These are phyloP conservation scores for Phlyctochytrium planicorne DNA, from an alignment of 192 early-diverging fungal species.

Conservation along the genomic window DNA sequence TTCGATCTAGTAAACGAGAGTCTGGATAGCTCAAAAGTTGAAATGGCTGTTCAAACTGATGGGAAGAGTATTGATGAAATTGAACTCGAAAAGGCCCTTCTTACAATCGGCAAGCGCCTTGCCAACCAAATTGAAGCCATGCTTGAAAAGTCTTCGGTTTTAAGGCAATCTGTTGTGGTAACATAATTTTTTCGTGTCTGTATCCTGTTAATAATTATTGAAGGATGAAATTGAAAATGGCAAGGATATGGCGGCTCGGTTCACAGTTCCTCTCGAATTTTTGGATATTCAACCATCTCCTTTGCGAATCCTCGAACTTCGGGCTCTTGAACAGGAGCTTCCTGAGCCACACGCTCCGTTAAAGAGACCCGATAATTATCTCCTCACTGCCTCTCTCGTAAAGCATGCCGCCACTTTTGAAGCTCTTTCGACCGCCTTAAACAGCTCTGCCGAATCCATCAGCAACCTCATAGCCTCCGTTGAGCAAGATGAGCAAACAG, in stretches of 20 bases:
- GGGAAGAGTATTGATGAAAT: background rate
- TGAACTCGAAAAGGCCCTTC: background rate
- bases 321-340: background rate
- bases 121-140: background rate
- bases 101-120: background rate
- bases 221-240: too few species aligned
- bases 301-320: background rate
- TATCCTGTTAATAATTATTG: too few species aligned
- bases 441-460: background rate
- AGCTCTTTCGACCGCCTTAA: background rate
- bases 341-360: background rate
- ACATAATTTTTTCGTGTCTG: too few species aligned
- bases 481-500: background rate
- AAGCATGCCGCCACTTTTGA: background rate
- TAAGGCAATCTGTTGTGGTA: too few species aligned
- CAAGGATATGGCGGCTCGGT: background rate
- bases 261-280: background rate
- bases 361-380: background rate
- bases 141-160: background rate
- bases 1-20: too few species aligned
- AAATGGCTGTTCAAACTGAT: too few species aligned
- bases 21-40: too few species aligned
- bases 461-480: conserved; percentile 15
- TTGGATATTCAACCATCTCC: background rate
- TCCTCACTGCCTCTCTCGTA: background rate